Evolutionary conservation across 805 yeast species (phyloP).

Genomic region (Myxozyma sirexii): DNA sequence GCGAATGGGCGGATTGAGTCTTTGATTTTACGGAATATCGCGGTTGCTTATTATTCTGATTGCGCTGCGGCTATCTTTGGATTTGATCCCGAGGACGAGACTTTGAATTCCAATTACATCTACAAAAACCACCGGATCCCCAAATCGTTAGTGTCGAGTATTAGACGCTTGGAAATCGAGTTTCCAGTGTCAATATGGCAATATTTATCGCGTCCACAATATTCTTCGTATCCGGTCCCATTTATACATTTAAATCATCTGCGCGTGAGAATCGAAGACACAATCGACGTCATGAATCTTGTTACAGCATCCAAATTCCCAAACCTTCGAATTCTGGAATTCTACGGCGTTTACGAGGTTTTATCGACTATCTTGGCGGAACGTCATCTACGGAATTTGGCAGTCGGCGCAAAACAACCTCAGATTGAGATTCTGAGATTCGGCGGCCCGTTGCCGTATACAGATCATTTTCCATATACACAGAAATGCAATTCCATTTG

Average conservation of each 20-base stretch:
- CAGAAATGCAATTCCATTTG: constrained; percentile 6
- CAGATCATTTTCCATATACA: constrained; percentile 6
- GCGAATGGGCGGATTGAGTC: not conserved
- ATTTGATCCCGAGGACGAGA: not conserved
- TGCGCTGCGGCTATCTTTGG: constrained; percentile 5
- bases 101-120: not conserved
- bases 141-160: not conserved
- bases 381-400: not conserved
- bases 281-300: not conserved
- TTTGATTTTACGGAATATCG: not conserved
- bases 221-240: not conserved
- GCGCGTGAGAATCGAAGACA: constrained; percentile 4
- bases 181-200: constrained; percentile 1
- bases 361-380: constrained; percentile 1
- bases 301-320: not conserved
- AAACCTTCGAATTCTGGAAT: not conserved
- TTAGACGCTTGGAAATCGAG: not conserved
- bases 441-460: constrained; percentile 10
- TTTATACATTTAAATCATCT: not conserved
- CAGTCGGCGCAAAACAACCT: not conserved
- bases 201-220: not conserved
- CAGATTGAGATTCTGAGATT: constrained; percentile 1
- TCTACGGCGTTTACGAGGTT: constrained; percentile 5
- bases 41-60: not conserved
- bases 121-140: not conserved